phyloP scores from a whole-genome alignment of 2,329 filamentous ascomycete genomes.

The Epichloe festucae region DNA sequence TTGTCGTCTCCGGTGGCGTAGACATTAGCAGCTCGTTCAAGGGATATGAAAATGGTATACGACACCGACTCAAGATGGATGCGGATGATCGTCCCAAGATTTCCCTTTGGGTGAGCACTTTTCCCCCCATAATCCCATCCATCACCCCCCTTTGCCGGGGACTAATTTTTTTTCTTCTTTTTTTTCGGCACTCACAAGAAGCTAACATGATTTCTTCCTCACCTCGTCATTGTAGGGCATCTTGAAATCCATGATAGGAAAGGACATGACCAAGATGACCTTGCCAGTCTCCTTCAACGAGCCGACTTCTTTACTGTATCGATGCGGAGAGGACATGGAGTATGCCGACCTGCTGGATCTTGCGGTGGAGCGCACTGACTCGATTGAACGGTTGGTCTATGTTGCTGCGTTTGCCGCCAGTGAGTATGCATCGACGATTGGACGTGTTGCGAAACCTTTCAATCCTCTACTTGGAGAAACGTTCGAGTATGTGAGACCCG shows the following conservation, averaged over 20 bases:
- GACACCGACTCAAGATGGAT: slow-evolving; percentile 73
- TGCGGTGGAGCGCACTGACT: slow-evolving; percentile 73
- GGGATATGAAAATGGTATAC: slow-evolving; percentile 83
- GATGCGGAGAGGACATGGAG: slow-evolving; percentile 95
- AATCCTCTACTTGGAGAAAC: slow-evolving; percentile 94
- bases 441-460: slow-evolving; percentile 94
- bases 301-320: slow-evolving; percentile 86
- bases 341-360: slow-evolving; percentile 86
- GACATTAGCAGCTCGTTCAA: slow-evolving; percentile 69
- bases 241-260: slow-evolving; percentile 98
- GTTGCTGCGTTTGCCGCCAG: slow-evolving; percentile 92
- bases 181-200: no score
- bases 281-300: slow-evolving; percentile 97
- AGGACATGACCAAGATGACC: slow-evolving; percentile 99
- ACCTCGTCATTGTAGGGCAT: slow-evolving; percentile 54
- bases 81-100: slow-evolving; percentile 88
- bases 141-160: no score
- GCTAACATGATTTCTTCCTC: not conserved
- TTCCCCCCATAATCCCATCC: no score
- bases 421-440: slow-evolving; percentile 94
- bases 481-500: slow-evolving; percentile 88
- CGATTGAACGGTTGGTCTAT: slow-evolving; percentile 84
- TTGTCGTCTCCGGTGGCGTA: slow-evolving; percentile 28
- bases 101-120: slow-evolving; percentile 66
- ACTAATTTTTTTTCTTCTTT: no score